Evolutionary conservation across 1,284 basidiomycete genomes (phyloP).

Genomic region (Chondrostereum purpureum): DNA sequence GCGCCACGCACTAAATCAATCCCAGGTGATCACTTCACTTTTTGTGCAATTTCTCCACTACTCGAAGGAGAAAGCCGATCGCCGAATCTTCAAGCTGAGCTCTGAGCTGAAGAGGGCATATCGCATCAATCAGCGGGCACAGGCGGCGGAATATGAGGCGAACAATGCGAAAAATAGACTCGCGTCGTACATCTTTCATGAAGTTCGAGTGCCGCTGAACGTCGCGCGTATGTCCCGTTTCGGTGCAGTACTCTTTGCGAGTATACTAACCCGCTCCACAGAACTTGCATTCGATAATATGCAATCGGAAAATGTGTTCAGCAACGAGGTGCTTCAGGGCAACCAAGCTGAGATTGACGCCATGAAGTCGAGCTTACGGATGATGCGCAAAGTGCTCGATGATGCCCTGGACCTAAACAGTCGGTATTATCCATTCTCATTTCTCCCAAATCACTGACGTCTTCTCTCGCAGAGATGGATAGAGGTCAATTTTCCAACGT

Average conservation of each 20-base stretch:
- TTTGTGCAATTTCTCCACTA: conserved; percentile 29
- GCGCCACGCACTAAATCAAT: not conserved
- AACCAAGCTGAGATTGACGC: conserved; percentile 6
- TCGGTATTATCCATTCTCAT: not conserved
- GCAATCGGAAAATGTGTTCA: not conserved
- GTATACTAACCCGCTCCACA: conserved; percentile 6
- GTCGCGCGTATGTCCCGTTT: conserved; percentile 79
- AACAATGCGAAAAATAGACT: conserved; percentile 23
- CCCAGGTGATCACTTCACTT: conserved; percentile 17
- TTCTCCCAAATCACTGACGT: no score
- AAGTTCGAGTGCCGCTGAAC: conserved; percentile 82
- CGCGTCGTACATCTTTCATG: conserved; percentile 56
- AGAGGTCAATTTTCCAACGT: conserved; percentile 1
- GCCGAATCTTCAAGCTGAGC: conserved; percentile 44
- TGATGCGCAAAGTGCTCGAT: conserved; percentile 1
- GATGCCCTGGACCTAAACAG: conserved; percentile 2
- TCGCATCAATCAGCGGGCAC: conserved; percentile 42
- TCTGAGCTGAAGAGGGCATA: conserved; percentile 42
- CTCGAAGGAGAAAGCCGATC: conserved; percentile 27
- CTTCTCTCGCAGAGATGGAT: conserved; percentile 7
- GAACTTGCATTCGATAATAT: not conserved
- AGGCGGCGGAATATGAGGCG: conserved; percentile 41
- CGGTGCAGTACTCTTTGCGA: no score
- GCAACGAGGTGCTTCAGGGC: not conserved
- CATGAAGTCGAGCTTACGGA: not conserved